Percentiles rank a stretch among this genome's conserved stretches.
phyloP scores from a whole-genome alignment of 139 green algal species.

The Haematococcus lacustris region DNA sequence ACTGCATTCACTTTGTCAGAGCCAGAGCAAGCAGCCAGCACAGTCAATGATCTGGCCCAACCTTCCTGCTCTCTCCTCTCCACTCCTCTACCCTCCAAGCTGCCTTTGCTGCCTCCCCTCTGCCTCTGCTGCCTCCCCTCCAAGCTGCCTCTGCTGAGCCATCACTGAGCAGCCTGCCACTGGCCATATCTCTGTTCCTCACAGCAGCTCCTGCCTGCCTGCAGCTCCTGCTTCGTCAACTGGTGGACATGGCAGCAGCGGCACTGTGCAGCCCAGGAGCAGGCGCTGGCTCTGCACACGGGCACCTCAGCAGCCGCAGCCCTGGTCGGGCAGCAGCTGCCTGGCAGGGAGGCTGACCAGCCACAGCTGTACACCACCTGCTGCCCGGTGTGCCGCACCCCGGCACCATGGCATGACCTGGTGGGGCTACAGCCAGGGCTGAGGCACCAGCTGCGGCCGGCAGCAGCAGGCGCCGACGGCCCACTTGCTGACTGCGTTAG shows the following conservation, averaged over 20 bases:
- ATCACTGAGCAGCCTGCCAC: neutral
- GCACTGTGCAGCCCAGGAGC: neutral
- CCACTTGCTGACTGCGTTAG: no score
- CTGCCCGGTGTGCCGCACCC: slow-evolving; percentile 19
- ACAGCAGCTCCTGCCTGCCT: neutral
- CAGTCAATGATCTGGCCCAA: no score
- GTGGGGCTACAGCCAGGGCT: neutral
- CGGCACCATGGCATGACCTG: neutral
- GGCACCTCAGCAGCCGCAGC: slow-evolving; percentile 9
- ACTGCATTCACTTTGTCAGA: neutral
- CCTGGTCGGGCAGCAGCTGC: neutral
- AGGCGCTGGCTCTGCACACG: slow-evolving; percentile 13
- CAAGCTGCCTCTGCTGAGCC: no score
- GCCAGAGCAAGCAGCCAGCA: no score
- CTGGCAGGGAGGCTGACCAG: neutral
- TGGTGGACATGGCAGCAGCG: slow-evolving; percentile 12
- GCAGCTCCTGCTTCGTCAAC: slow-evolving; percentile 8
- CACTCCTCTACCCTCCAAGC: no score
- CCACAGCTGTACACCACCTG: slow-evolving; percentile 6
- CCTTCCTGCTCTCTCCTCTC: no score
- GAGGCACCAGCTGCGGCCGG: neutral
- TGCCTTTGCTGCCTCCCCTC: no score
- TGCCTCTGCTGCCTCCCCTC: no score
- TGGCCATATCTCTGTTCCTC: neutral
- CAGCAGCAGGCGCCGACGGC: neutral